Percentiles rank a stretch among this genome's conserved stretches.
These are phyloP conservation scores for Speleostelium caveatum DNA, from an alignment of 78 protist species.

Conservation along the genomic window DNA sequence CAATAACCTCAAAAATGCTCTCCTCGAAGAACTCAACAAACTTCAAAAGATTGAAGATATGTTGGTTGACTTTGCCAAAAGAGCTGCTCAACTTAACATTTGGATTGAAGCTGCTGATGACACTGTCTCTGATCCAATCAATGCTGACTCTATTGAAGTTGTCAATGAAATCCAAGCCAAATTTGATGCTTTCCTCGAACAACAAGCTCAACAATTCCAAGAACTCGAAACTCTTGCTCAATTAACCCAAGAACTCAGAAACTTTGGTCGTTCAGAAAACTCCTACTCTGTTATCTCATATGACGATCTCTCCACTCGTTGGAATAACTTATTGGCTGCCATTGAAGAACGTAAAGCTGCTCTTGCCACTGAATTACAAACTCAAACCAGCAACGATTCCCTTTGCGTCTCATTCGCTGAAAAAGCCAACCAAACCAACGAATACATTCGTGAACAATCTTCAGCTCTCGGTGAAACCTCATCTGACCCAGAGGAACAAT, in stretches of 20 bases:
- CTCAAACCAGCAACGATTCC: conserved; percentile 67
- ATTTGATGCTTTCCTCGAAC: conserved; percentile 62
- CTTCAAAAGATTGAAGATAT: conserved; percentile 81
- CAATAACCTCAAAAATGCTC: conserved; percentile 26
- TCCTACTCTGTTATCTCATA: conserved; percentile 77
- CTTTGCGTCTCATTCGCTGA: conserved; percentile 64
- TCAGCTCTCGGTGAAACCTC: conserved; percentile 22
- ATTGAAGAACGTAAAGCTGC: conserved; percentile 69
- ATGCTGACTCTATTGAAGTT: conserved; percentile 62
- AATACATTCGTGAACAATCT: conserved; percentile 12
- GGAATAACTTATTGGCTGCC: conserved; percentile 58
- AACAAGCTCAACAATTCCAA: conserved; percentile 50
- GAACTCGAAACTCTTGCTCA: conserved; percentile 76
- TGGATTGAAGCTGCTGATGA: conserved; percentile 76
- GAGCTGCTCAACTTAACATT: conserved; percentile 72
- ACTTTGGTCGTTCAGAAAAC: conserved; percentile 78
- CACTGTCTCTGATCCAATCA: conserved; percentile 59
- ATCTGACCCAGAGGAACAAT: conserved; percentile 50
- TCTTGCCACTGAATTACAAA: conserved; percentile 26
- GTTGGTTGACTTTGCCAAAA: conserved; percentile 74
- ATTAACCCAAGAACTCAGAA: conserved; percentile 64
- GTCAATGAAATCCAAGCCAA: conserved; percentile 66
- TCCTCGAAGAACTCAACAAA: conserved; percentile 53
- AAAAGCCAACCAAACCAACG: conserved; percentile 37
- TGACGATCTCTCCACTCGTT: conserved; percentile 68